A percentile compares a stretch with the other conserved stretches of the same genome.
Evolutionary conservation across 139 green algal species (phyloP).

Genomic region (Chlamydomonas sphaeroides): DNA sequence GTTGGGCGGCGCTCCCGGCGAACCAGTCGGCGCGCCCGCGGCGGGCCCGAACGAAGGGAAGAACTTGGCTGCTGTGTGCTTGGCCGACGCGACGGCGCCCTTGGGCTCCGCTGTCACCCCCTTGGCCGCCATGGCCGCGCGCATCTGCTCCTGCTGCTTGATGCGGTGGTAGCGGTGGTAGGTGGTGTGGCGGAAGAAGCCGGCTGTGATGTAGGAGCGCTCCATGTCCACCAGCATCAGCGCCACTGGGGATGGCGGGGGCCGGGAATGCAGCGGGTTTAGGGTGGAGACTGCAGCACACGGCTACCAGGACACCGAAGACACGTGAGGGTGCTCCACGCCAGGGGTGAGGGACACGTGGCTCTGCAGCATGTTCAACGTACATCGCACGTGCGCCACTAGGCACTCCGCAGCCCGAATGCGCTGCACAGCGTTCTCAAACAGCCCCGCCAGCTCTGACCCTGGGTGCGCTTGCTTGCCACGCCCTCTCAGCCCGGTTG

Average conservation of each 20-base stretch:
- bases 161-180: conserved; percentile 57
- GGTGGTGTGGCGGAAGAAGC: conserved; percentile 86
- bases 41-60: conserved; percentile 30
- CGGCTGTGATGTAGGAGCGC: conserved; percentile 85
- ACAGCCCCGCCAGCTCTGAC: too few relatives aligned
- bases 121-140: conserved; percentile 27
- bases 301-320: background rate
- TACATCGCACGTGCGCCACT: too few relatives aligned
- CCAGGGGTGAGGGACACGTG: too few relatives aligned
- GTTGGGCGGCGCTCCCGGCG: conserved; percentile 4
- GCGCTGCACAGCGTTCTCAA: too few relatives aligned
- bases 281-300: too few relatives aligned
- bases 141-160: conserved; percentile 55
- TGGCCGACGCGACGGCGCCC: background rate
- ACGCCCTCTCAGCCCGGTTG: too few relatives aligned
- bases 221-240: conserved; percentile 91
- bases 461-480: too few relatives aligned
- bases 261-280: too few relatives aligned
- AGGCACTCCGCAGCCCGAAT: too few relatives aligned
- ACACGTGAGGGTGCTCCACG: too few relatives aligned
- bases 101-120: background rate
- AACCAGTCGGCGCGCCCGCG: background rate
- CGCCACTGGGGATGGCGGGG: conserved; percentile 68
- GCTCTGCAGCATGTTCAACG: too few relatives aligned
- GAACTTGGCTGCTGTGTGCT: conserved; percentile 35